A percentile compares a stretch with the other conserved stretches of the same genome.
Evolutionary conservation across 2,329 filamentous ascomycete genomes (phyloP).

Genomic region (Lachnellula arida): DNA sequence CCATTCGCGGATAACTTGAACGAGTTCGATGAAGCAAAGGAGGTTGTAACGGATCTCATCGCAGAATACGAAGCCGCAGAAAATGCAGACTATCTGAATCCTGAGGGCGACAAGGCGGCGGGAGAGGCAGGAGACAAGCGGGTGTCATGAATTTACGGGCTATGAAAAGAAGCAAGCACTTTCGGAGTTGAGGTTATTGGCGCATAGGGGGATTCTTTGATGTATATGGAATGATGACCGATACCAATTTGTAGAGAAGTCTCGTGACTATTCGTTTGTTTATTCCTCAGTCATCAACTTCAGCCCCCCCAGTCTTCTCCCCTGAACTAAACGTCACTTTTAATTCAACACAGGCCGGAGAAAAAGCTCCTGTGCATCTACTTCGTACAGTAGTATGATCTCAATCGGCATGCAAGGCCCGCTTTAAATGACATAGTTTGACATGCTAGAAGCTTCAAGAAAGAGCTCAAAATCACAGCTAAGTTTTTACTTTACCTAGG

Average conservation of each 20-base stretch:
- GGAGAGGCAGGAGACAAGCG: slow-evolving; percentile 30
- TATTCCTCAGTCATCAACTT: not conserved
- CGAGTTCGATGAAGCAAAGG: slow-evolving; percentile 91
- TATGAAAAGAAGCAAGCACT: not conserved
- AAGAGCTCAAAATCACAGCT: not conserved
- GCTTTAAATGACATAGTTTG: not conserved
- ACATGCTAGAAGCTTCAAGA: not conserved
- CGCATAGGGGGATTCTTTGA: not conserved
- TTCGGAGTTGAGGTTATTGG: slow-evolving; percentile 3
- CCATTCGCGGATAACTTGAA: slow-evolving; percentile 87
- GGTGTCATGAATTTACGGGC: slow-evolving; percentile 15
- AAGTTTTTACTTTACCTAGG: not conserved
- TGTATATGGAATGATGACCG: slow-evolving; percentile 21
- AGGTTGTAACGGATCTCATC: slow-evolving; percentile 88
- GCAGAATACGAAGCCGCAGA: slow-evolving; percentile 95
- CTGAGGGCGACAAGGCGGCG: slow-evolving; percentile 34
- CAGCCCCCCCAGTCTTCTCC: not conserved
- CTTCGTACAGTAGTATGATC: too few relatives aligned
- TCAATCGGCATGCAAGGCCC: not conserved
- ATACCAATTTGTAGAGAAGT: slow-evolving; percentile 25
- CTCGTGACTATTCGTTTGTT: not conserved
- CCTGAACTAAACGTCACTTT: slow-evolving; percentile 1
- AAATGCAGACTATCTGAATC: slow-evolving; percentile 81
- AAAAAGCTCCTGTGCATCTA: slow-evolving; percentile 4
- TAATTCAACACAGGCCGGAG: not conserved